Conservation (phyloP, 2,329 filamentous ascomycete genomes). For the Pleomassaria siparia region DNA sequence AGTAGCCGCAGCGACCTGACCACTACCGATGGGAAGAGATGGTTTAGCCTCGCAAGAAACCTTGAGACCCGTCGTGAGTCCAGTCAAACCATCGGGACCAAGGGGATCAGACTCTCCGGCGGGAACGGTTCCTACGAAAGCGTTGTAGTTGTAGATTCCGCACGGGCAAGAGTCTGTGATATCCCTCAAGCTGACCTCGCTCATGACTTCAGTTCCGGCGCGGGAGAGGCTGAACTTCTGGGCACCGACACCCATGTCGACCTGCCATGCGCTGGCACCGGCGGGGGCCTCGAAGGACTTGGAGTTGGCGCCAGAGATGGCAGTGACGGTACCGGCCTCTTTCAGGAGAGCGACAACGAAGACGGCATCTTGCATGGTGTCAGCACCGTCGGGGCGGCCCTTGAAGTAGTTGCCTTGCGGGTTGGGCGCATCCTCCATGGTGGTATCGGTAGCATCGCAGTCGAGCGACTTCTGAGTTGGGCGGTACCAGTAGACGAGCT, state of each 20-base stretch:
- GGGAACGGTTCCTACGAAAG: constrained; percentile 56
- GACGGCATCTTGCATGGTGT: constrained; percentile 53
- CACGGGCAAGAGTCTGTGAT: constrained; percentile 53
- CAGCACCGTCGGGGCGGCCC: constrained; percentile 54
- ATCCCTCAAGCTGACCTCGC: constrained; percentile 53
- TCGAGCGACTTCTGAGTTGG: constrained; percentile 50
- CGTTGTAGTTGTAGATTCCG: constrained; percentile 60
- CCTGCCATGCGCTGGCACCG: constrained; percentile 48
- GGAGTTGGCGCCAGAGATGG: constrained; percentile 50
- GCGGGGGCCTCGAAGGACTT: constrained; percentile 50
- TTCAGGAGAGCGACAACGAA: constrained; percentile 57
- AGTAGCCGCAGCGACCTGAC: background rate
- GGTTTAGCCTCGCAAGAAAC: constrained; percentile 10
- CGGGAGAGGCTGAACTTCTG: constrained; percentile 53
- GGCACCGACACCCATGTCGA: constrained; percentile 52
- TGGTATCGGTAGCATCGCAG: constrained; percentile 58
- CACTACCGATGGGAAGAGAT: constrained; percentile 5
- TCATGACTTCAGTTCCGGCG: constrained; percentile 45
- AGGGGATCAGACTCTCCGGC: constrained; percentile 24
- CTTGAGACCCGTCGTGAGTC: constrained; percentile 16
- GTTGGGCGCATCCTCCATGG: constrained; percentile 42
- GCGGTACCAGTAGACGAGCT: constrained; percentile 60
- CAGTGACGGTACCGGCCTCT: constrained; percentile 47
- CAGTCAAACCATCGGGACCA: constrained; percentile 11
- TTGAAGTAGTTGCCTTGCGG: constrained; percentile 46